phyloP scores from a whole-genome alignment of 176 grass and related monocot genomes.

The Ananas comosus region DNA sequence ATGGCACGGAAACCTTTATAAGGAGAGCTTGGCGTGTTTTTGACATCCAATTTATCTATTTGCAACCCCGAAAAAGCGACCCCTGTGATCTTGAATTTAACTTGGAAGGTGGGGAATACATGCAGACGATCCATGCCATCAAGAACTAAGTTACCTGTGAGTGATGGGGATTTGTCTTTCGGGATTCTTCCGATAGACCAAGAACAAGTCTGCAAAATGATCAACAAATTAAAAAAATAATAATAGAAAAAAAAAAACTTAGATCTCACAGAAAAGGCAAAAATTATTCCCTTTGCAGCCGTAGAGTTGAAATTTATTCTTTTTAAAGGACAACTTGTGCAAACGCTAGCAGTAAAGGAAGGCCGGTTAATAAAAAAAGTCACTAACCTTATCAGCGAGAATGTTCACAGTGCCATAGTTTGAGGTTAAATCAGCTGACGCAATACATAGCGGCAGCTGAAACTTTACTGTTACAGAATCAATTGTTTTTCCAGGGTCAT shows the following conservation, averaged over 20 bases:
- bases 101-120: slow-evolving; percentile 56
- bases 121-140: slow-evolving; percentile 61
- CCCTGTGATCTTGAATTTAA: slow-evolving; percentile 90
- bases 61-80: slow-evolving; percentile 76
- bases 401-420: slow-evolving; percentile 86
- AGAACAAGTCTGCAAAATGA: slow-evolving; percentile 55
- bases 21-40: slow-evolving; percentile 46
- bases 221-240: neutral
- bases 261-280: slow-evolving; percentile 8
- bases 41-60: slow-evolving; percentile 83
- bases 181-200: slow-evolving; percentile 93
- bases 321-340: neutral
- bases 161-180: slow-evolving; percentile 77
- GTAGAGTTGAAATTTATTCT: neutral
- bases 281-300: neutral
- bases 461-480: slow-evolving; percentile 87
- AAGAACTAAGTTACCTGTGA: slow-evolving; percentile 73
- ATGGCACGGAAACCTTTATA: slow-evolving; percentile 94
- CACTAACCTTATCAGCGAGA: slow-evolving; percentile 69
- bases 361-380: slow-evolving; percentile 5
- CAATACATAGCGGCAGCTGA: slow-evolving; percentile 59
- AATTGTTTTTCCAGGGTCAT: slow-evolving; percentile 94
- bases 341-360: neutral
- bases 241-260: neutral
- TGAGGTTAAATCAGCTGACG: slow-evolving; percentile 83